These are phyloP conservation scores for Ceratocystis albifundus DNA, from an alignment of 2,329 filamentous ascomycete genomes.

Conservation along the genomic window DNA sequence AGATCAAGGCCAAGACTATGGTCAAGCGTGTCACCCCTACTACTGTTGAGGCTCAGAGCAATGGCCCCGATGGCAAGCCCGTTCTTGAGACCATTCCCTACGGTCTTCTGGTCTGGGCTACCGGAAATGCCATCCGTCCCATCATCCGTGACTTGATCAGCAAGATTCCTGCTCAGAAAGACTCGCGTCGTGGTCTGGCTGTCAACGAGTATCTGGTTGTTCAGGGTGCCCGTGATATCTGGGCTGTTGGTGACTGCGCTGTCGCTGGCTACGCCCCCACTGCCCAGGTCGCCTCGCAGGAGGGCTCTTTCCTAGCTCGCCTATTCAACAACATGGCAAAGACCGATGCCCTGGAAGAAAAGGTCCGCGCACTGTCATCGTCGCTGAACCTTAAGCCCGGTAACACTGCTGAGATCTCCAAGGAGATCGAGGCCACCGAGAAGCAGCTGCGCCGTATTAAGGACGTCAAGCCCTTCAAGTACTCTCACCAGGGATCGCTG, in stretches of 20 bases:
- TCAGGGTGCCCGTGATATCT: slow-evolving; percentile 91
- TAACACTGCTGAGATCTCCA: slow-evolving; percentile 55
- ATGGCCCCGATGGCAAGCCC: slow-evolving; percentile 74
- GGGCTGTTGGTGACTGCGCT: slow-evolving; percentile 95
- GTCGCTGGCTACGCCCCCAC: slow-evolving; percentile 96
- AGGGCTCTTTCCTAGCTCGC: slow-evolving; percentile 85
- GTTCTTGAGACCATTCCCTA: slow-evolving; percentile 73
- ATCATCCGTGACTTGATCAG: slow-evolving; percentile 84
- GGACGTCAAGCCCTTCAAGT: slow-evolving; percentile 94
- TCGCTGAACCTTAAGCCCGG: slow-evolving; percentile 49
- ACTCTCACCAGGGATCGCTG: slow-evolving; percentile 92
- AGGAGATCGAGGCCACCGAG: slow-evolving; percentile 75
- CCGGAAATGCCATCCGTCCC: slow-evolving; percentile 84
- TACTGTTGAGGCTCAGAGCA: slow-evolving; percentile 80
- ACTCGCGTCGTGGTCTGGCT: slow-evolving; percentile 84
- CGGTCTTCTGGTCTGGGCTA: slow-evolving; percentile 95
- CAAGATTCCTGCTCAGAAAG: slow-evolving; percentile 87
- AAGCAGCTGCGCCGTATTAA: slow-evolving; percentile 79
- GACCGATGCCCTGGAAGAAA: slow-evolving; percentile 67
- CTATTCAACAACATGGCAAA: slow-evolving; percentile 99
- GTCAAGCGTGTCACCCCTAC: slow-evolving; percentile 94
- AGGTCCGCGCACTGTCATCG: slow-evolving; percentile 58
- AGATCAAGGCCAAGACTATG: slow-evolving; percentile 96
- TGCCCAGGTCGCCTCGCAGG: slow-evolving; percentile 90
- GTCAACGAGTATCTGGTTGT: slow-evolving; percentile 99